Evolutionary conservation across 2,329 filamentous ascomycete genomes (phyloP).

Genomic region (Onygenales sp.): DNA sequence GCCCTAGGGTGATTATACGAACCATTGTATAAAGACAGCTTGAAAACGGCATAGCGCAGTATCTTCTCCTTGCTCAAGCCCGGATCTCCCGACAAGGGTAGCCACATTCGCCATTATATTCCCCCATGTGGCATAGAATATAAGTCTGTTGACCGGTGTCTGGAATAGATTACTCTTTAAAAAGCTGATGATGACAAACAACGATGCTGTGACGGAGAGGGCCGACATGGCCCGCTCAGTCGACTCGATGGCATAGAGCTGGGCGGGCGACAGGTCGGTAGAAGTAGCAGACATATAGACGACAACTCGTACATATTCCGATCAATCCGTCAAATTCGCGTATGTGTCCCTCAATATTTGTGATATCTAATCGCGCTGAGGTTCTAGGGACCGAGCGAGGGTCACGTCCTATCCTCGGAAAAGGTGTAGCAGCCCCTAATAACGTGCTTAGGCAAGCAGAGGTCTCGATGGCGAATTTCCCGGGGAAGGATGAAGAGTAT

Average conservation of each 20-base stretch:
- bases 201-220: constrained; percentile 13
- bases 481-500: no score
- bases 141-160: constrained; percentile 60
- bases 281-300: not conserved
- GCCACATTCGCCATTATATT: constrained; percentile 71
- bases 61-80: constrained; percentile 40
- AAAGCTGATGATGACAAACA: constrained; percentile 16
- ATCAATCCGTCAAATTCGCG: no score
- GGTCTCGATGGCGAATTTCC: no score
- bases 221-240: constrained; percentile 15
- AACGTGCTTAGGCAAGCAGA: no score
- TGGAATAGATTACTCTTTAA: constrained; percentile 12
- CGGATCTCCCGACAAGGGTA: constrained; percentile 61
- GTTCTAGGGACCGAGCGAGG: no score
- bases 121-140: constrained; percentile 75
- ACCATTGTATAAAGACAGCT: constrained; percentile 75
- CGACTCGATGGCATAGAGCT: not conserved
- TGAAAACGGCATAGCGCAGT: constrained; percentile 64
- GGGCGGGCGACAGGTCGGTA: not conserved
- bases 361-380: no score
- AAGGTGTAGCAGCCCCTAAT: no score
- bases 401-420: no score
- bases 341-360: no score
- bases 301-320: no score
- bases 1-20: constrained; percentile 22